These are phyloP conservation scores for Russula sp. DNA, from an alignment of 768 basidiomycete genomes.

Conservation along the genomic window DNA sequence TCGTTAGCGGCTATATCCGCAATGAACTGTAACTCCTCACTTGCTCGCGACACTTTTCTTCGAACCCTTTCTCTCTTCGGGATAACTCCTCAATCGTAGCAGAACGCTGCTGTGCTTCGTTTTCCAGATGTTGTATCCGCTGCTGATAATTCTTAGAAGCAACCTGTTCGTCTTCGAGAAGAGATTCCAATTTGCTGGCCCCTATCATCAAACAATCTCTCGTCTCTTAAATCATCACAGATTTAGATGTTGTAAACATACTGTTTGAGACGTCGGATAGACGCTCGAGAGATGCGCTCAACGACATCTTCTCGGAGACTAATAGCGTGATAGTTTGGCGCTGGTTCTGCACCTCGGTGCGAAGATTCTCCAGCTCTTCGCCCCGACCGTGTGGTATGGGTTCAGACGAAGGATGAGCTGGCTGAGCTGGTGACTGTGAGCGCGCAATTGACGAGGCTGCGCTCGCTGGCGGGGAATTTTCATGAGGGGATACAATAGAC, in stretches of 20 bases:
- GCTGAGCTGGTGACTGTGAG: conserved; percentile 18
- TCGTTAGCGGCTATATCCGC: conserved; percentile 1
- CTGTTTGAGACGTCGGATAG: conserved; percentile 59
- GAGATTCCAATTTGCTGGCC: conserved; percentile 32
- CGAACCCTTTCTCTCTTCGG: conserved; percentile 52
- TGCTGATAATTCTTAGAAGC: conserved; percentile 29
- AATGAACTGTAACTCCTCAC: conserved; percentile 34
- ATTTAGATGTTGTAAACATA: conserved; percentile 38
- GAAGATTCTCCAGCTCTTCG: conserved; percentile 33
- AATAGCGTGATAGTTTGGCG: conserved; percentile 74
- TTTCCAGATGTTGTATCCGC: conserved; percentile 45
- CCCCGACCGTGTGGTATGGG: conserved; percentile 27
- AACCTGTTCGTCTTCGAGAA: conserved; percentile 31
- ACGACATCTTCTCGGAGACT: conserved; percentile 47
- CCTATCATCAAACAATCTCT: conserved; percentile 24
- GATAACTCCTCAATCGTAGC: conserved; percentile 44
- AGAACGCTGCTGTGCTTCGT: conserved; percentile 40
- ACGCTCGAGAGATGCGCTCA: conserved; percentile 49
- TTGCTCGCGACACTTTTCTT: conserved; percentile 52
- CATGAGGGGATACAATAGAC: conserved; percentile 34
- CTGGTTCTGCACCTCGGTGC: conserved; percentile 50
- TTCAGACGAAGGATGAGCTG: conserved; percentile 21
- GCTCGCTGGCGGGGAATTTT: conserved; percentile 32
- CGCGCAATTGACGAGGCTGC: conserved; percentile 35
- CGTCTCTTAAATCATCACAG: not conserved